Evolutionary conservation across 352 stramenopile species (phyloP).

Genomic region (Albugo laibachii): DNA sequence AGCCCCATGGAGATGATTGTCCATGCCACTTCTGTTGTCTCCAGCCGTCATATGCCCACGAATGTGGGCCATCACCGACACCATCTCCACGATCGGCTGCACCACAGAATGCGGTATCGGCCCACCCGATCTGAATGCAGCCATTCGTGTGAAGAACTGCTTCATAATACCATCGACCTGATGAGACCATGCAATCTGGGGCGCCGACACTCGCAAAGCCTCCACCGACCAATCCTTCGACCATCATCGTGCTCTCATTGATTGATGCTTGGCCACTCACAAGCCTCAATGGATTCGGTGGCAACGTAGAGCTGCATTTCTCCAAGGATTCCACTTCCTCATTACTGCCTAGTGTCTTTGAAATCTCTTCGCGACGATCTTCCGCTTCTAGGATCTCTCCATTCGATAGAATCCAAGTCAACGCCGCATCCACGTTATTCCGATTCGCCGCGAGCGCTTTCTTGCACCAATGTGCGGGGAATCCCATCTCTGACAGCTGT

Average conservation of each 20-base stretch:
- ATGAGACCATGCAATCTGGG: conserved; percentile 57
- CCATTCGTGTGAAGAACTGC: conserved; percentile 83
- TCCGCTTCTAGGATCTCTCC: conserved; percentile 75
- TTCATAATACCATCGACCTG: conserved; percentile 82
- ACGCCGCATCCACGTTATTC: conserved; percentile 79
- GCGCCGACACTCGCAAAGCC: conserved; percentile 73
- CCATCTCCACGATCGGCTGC: conserved; percentile 78
- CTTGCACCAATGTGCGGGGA: conserved; percentile 84
- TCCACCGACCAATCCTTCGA: conserved; percentile 65
- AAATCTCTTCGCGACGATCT: conserved; percentile 71
- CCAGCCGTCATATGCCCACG: conserved; percentile 87
- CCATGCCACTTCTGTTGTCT: conserved; percentile 84
- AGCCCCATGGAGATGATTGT: conserved; percentile 65
- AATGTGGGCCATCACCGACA: conserved; percentile 81
- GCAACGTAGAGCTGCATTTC: conserved; percentile 3
- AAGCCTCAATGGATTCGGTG: conserved; percentile 58
- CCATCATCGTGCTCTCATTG: conserved; percentile 62
- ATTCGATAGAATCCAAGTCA: conserved; percentile 87
- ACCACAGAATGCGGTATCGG: conserved; percentile 73
- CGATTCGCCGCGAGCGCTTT: conserved; percentile 75
- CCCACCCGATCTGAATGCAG: conserved; percentile 89
- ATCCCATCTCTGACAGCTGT: conserved; percentile 85
- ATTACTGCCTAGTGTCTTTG: conserved; percentile 18
- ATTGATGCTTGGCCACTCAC: conserved; percentile 78
- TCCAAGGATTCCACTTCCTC: conserved; percentile 13